These are phyloP conservation scores for Ramularia endophylla DNA, from an alignment of 2,329 filamentous ascomycete species.

Conservation along the genomic window DNA sequence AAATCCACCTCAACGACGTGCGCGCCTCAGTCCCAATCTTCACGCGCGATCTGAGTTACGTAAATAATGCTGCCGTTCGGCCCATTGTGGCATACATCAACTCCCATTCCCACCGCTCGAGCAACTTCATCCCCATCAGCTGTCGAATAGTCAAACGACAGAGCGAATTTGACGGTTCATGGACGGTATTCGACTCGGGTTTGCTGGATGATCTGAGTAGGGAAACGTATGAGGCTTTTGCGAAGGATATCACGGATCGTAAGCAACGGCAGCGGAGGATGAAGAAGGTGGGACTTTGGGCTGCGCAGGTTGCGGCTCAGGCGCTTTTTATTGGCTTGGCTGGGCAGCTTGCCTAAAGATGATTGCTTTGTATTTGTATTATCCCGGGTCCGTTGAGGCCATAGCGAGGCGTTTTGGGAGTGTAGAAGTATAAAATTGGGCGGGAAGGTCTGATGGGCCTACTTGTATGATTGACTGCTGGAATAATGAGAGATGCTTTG, in stretches of 20 bases:
- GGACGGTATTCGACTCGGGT: slow-evolving; percentile 90
- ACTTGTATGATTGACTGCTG: neutral
- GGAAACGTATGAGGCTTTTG: slow-evolving; percentile 93
- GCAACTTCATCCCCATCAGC: slow-evolving; percentile 90
- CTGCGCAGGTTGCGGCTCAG: slow-evolving; percentile 82
- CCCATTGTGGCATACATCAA: slow-evolving; percentile 99
- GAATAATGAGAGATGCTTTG: slow-evolving; percentile 1
- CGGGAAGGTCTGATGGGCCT: neutral
- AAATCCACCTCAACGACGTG: slow-evolving; percentile 92
- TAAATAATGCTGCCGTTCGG: slow-evolving; percentile 90
- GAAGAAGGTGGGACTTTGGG: slow-evolving; percentile 97
- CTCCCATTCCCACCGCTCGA: slow-evolving; percentile 53
- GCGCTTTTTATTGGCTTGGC: slow-evolving; percentile 93
- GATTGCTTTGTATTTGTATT: neutral
- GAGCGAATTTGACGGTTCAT: slow-evolving; percentile 87
- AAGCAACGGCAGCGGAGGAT: slow-evolving; percentile 79
- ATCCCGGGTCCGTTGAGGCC: neutral
- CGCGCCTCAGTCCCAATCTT: slow-evolving; percentile 90
- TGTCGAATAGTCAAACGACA: slow-evolving; percentile 89
- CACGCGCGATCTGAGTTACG: slow-evolving; percentile 84
- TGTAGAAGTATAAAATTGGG: slow-evolving; percentile 1
- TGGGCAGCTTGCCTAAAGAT: slow-evolving; percentile 59
- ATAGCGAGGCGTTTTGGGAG: slow-evolving; percentile 5
- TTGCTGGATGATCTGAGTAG: slow-evolving; percentile 89
- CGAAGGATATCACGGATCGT: slow-evolving; percentile 83